Percentiles rank a stretch among this genome's conserved stretches.
These are phyloP conservation scores for Pseudopediastrum boryanum DNA, from an alignment of 139 green algal genomes.

Conservation along the genomic window DNA sequence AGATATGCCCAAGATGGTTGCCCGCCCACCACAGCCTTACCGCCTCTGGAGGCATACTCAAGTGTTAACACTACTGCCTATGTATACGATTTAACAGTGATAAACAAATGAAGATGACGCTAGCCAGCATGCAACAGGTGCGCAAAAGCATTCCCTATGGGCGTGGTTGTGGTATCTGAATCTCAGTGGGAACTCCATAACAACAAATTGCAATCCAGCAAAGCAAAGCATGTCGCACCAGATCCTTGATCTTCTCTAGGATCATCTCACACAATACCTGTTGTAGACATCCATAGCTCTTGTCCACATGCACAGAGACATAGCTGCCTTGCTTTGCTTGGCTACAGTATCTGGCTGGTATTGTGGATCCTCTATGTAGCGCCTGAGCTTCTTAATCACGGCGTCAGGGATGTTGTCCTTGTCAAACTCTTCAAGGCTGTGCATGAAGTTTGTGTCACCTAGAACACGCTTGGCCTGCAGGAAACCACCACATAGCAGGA, in stretches of 20 bases:
- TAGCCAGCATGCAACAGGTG: too few species aligned
- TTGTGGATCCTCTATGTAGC: conserved; percentile 31
- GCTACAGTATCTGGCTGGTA: conserved; percentile 53
- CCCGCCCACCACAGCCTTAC: too few species aligned
- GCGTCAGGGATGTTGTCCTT: conserved; percentile 81
- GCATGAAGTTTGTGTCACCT: conserved; percentile 77
- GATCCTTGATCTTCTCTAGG: too few species aligned
- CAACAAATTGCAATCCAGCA: too few species aligned
- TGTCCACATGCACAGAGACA: conserved; percentile 87
- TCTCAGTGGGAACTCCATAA: not conserved
- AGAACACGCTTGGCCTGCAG: conserved; percentile 74
- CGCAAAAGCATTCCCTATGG: too few species aligned
- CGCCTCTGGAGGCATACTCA: too few species aligned
- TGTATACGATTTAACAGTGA: too few species aligned
- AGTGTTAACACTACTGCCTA: too few species aligned
- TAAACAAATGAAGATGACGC: too few species aligned
- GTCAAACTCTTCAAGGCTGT: conserved; percentile 80
- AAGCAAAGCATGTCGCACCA: too few species aligned
- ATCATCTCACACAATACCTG: conserved; percentile 47
- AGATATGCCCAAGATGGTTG: too few species aligned
- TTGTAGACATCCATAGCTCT: conserved; percentile 86
- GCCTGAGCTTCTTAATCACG: conserved; percentile 56
- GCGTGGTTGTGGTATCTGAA: not conserved
- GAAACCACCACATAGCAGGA: too few species aligned
- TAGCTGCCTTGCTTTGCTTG: conserved; percentile 76